Evolutionary conservation across 352 stramenopile genomes (phyloP), one percentile per base, ranked within the genome.

Genomic region (Pythium dissotocum): DNA sequence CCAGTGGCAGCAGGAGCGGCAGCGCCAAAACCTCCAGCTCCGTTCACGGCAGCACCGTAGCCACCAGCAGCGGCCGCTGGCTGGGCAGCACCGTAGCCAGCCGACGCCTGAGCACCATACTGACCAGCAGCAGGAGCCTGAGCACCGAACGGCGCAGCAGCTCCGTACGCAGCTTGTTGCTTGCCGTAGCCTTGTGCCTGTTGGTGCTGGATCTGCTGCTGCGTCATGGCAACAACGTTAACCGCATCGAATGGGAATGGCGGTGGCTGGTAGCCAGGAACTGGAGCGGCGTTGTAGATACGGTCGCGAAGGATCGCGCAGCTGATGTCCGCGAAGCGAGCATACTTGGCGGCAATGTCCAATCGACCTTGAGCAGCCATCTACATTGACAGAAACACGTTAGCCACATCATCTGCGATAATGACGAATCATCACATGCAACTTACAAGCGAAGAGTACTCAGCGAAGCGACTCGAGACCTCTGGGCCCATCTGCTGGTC

Each of bases 281-380:
- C 77, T 14, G 85, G 86, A 18, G 84, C 84, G 13, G 88, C 89
- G 54, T 97, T 90, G 73, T 80, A 97, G 72, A 97, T 88, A 40
- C 90, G 87, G 49, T 97, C 91, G 32, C 85, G 88, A 38, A 97
- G 70, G 55, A 97, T 92, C 35, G 80, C 80, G 35, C 83, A 94
- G 61, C 83, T 90, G 36, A 91, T 69, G 60, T 93, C 82, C 14
- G 77, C 67, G 63, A 93, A 91, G 46, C 84, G 91, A 52, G 91
- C 85, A 59, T 98, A 99, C 65, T 98, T 98, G 12, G 89, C 82
- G 9, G 97, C 97, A 46, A 97, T 93, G 51, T 95, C 90, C 10
- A 98, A 64, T 32, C 95, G 76, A 14, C 97, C 97, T 72, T 99
- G 93, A 32, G 96, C 87, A 46, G 96, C 90, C 77, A 99, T 94